Percentiles rank a stretch among this genome's conserved stretches.
phyloP scores from a whole-genome alignment of 306 rosid genomes.

The Trifolium pratense region DNA sequence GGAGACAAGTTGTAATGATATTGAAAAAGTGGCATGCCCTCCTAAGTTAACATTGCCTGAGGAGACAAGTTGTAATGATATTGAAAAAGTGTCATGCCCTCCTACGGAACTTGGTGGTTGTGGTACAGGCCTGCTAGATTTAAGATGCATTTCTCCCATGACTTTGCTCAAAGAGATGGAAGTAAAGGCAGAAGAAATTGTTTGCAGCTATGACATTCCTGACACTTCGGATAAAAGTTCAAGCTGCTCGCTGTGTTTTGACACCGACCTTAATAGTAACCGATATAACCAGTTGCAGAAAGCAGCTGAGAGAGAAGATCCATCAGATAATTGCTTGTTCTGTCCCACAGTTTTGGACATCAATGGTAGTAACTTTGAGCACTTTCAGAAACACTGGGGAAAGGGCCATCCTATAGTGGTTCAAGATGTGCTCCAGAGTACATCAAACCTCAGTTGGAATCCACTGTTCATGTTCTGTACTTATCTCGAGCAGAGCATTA shows the following conservation, averaged over 20 bases:
- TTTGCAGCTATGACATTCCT: conserved; percentile 94
- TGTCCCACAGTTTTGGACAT: conserved; percentile 68
- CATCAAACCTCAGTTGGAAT: conserved; percentile 79
- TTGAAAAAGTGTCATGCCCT: conserved; percentile 62
- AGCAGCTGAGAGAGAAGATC: conserved; percentile 74
- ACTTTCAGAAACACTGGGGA: conserved; percentile 98
- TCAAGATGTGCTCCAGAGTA: conserved; percentile 62
- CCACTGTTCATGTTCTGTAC: conserved; percentile 85
- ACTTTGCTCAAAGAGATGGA: conserved; percentile 85
- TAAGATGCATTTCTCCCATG: conserved; percentile 70
- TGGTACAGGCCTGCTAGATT: conserved; percentile 68
- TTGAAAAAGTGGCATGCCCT: not conserved
- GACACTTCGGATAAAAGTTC: conserved; percentile 73
- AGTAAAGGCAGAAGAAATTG: conserved; percentile 88
- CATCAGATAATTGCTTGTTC: conserved; percentile 80
- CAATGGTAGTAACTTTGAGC: conserved; percentile 75
- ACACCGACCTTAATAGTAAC: conserved; percentile 55
- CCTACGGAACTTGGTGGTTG: conserved; percentile 70
- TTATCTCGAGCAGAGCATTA: conserved; percentile 84
- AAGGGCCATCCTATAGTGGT: conserved; percentile 93
- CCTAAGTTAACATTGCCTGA: too few relatives aligned
- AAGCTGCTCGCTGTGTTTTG: conserved; percentile 78
- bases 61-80: too few relatives aligned
- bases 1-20: conserved; percentile 53
- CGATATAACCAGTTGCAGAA: conserved; percentile 66